phyloP scores from a whole-genome alignment of 2,329 filamentous ascomycete genomes.

The Mycosphaerella sp. region DNA sequence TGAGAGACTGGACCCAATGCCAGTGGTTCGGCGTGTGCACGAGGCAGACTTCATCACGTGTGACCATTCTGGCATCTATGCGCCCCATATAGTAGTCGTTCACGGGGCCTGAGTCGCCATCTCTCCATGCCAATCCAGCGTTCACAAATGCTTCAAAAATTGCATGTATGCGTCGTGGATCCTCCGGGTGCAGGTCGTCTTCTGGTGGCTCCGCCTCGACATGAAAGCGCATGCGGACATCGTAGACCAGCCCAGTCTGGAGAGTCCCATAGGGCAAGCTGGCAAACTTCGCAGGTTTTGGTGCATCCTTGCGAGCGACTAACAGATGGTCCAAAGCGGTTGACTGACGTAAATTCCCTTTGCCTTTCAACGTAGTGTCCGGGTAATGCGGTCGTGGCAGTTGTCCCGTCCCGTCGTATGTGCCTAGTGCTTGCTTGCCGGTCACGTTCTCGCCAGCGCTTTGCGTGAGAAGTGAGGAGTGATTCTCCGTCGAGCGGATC shows the following conservation, averaged over 20 bases:
- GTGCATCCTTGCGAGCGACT: constrained; percentile 23
- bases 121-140: constrained; percentile 56
- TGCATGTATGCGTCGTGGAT: constrained; percentile 82
- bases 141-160: constrained; percentile 87
- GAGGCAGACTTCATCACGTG: constrained; percentile 68
- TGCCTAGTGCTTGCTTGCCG: constrained; percentile 11
- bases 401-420: constrained; percentile 5
- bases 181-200: constrained; percentile 83
- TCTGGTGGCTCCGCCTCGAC: constrained; percentile 57
- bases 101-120: constrained; percentile 40
- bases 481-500: constrained; percentile 15
- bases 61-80: constrained; percentile 73
- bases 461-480: constrained; percentile 11
- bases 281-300: constrained; percentile 33
- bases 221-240: constrained; percentile 92
- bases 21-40: constrained; percentile 75
- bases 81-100: constrained; percentile 54
- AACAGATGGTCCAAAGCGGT: constrained; percentile 18
- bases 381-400: constrained; percentile 10
- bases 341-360: constrained; percentile 19
- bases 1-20: constrained; percentile 63
- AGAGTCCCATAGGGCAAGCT: constrained; percentile 35
- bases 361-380: constrained; percentile 21
- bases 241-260: constrained; percentile 57
- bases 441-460: constrained; percentile 4